Percentiles rank a stretch among this genome's conserved stretches.
phyloP scores from a whole-genome alignment of 2,329 filamentous ascomycete species.

The Metarhizium guizhouense region DNA sequence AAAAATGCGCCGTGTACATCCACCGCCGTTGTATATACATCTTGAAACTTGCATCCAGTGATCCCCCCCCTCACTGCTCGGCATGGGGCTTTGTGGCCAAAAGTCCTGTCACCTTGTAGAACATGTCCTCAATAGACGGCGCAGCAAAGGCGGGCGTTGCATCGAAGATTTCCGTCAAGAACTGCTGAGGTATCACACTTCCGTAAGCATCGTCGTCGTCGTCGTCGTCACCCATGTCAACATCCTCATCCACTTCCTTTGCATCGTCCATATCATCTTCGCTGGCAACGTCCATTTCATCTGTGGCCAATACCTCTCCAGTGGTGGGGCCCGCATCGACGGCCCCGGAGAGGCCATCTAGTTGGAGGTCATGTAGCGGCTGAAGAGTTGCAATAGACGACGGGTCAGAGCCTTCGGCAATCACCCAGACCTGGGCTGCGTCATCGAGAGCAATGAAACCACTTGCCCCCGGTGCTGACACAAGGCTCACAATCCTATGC shows the following conservation, averaged over 20 bases:
- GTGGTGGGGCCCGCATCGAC: slow-evolving; percentile 17
- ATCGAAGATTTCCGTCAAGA: slow-evolving; percentile 62
- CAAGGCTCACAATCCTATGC: slow-evolving; percentile 55
- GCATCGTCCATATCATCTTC: slow-evolving; percentile 32
- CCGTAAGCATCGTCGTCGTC: slow-evolving; percentile 36
- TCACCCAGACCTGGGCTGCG: slow-evolving; percentile 60
- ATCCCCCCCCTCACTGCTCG: not conserved
- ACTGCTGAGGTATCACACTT: slow-evolving; percentile 58
- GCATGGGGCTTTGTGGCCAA: slow-evolving; percentile 42
- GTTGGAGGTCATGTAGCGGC: slow-evolving; percentile 44
- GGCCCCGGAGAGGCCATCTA: slow-evolving; percentile 30
- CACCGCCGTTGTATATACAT: not conserved
- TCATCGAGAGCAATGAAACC: slow-evolving; percentile 72
- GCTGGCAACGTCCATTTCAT: slow-evolving; percentile 32
- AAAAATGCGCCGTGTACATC: not conserved
- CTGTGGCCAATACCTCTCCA: slow-evolving; percentile 25
- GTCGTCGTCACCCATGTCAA: slow-evolving; percentile 28
- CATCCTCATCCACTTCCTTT: slow-evolving; percentile 31
- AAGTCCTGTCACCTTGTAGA: slow-evolving; percentile 56
- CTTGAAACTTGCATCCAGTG: not conserved
- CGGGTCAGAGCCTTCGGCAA: slow-evolving; percentile 50
- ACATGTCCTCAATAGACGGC: slow-evolving; percentile 66
- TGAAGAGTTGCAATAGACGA: slow-evolving; percentile 42
- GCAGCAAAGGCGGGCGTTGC: slow-evolving; percentile 58
- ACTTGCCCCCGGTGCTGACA: slow-evolving; percentile 53